phyloP scores from a whole-genome alignment of 257 asterid species.

The Plantago elongata region DNA sequence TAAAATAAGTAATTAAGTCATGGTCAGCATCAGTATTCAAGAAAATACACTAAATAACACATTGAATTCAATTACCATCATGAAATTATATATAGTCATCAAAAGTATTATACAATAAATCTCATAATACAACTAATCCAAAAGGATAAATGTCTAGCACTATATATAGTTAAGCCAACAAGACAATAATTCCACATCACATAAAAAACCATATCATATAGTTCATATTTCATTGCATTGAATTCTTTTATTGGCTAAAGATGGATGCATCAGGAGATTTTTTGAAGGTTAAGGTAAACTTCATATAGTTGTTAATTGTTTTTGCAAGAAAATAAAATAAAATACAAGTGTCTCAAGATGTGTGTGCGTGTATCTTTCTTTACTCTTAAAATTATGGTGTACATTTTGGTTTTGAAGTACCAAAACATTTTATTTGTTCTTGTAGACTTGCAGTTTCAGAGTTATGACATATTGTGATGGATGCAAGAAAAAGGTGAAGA shows the following conservation, averaged over 20 bases:
- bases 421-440: conserved; percentile 41
- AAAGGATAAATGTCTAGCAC: too few relatives aligned
- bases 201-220: conserved; percentile 35
- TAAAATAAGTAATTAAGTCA: too few relatives aligned
- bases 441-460: conserved; percentile 88
- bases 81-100: too few relatives aligned
- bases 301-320: too few relatives aligned
- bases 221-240: conserved; percentile 28
- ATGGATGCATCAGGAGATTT: conserved; percentile 84
- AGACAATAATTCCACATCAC: conserved; percentile 21
- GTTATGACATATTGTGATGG: conserved; percentile 95
- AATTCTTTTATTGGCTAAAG: conserved; percentile 23
- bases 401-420: conserved; percentile 16
- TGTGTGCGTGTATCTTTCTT: conserved; percentile 23
- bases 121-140: too few relatives aligned
- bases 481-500: conserved; percentile 79
- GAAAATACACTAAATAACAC: too few relatives aligned
- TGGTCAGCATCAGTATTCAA: too few relatives aligned
- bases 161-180: conserved; percentile 28
- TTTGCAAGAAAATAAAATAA: neutral
- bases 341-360: neutral
- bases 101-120: too few relatives aligned
- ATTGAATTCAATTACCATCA: too few relatives aligned
- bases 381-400: conserved; percentile 2
- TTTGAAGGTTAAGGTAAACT: conserved; percentile 80